Evolutionary conservation across 202 grass and related monocot genomes (phyloP).

Genomic region (Musa balbisiana): DNA sequence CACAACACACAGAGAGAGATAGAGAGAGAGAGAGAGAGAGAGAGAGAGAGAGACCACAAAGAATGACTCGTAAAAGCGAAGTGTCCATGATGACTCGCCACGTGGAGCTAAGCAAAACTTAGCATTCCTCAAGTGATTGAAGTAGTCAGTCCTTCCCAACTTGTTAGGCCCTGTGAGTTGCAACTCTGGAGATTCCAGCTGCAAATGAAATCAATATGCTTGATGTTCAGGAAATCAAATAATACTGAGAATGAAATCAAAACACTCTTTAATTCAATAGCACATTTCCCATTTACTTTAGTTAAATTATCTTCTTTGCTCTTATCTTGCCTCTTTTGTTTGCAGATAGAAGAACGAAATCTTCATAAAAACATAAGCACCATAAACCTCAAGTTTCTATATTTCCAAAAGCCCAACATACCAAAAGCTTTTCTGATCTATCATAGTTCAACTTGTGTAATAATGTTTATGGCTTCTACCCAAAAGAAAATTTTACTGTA

Average conservation of each 20-base stretch:
- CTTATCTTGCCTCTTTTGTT: not conserved
- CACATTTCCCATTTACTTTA: no score
- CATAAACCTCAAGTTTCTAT: not conserved
- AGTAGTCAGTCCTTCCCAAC: constrained; percentile 74
- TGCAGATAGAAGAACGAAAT: not conserved
- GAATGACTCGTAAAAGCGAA: constrained; percentile 83
- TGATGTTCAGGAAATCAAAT: constrained; percentile 3
- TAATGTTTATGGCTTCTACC: no score
- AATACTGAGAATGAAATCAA: not conserved
- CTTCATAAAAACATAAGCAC: not conserved
- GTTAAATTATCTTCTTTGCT: not conserved
- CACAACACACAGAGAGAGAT: not conserved
- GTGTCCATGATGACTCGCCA: constrained; percentile 94
- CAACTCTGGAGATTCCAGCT: constrained; percentile 90
- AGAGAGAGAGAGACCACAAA: constrained; percentile 64
- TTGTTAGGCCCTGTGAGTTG: constrained; percentile 74
- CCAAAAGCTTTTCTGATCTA: no score
- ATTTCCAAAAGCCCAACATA: not conserved
- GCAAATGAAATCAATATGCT: constrained; percentile 24
- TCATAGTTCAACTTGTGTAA: no score
- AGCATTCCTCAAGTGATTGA: constrained; percentile 90
- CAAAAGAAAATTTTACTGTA: no score
- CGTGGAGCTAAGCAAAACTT: constrained; percentile 95
- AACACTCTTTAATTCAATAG: not conserved
- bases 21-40: not conserved